Evolutionary conservation across 2,329 filamentous ascomycete species (phyloP), one percentile per base, ranked within the genome.

Genomic region (Cladosporium colombiae): DNA sequence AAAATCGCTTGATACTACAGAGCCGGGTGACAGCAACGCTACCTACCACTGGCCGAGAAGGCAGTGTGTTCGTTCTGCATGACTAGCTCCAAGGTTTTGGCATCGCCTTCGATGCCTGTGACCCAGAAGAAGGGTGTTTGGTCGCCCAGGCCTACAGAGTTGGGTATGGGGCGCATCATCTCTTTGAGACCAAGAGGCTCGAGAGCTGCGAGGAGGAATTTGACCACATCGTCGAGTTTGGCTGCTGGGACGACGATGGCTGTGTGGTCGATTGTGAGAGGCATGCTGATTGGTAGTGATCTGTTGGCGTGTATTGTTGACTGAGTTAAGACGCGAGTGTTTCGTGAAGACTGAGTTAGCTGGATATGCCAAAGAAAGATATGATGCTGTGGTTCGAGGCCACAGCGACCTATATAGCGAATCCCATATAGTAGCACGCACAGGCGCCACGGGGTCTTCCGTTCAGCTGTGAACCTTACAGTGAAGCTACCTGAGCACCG

Each of bases 241-340:
- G 55, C 31, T 5, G 31, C 49, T 5, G 65, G 62, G 29, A 67
- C 62, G 37, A 64, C 59, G 37, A 67, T 21, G 35, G 55, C 40
- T 33, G 60, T 65, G 65, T 67, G 65, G 40, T 67, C 65, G 21
- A 67, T 33, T 10, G 62, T 55, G 62, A 67, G 58, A 62, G 59
- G 44, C 62, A 63, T 63, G 23, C 0, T 63, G 33, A 23, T n/a
- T 29, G 27, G 8, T 5, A 18, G 10, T n/a, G 27, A 31, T 4
- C 16, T 29, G 16, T 5, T 53, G 27, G 5, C 33, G 18, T 10
- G 8, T 4, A n/a, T 4, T 44, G 6, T 53, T 16, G 6, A 5
- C 18, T 31, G 25, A 3, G 16, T n/a, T 1, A 5, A 29, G 29
- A 6, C 18, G 14, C 6, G 18, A n/a, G 7, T 31, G 16, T 31